Conservation (phyloP, 345 rosid genomes). For the Isatis tinctoria region DNA sequence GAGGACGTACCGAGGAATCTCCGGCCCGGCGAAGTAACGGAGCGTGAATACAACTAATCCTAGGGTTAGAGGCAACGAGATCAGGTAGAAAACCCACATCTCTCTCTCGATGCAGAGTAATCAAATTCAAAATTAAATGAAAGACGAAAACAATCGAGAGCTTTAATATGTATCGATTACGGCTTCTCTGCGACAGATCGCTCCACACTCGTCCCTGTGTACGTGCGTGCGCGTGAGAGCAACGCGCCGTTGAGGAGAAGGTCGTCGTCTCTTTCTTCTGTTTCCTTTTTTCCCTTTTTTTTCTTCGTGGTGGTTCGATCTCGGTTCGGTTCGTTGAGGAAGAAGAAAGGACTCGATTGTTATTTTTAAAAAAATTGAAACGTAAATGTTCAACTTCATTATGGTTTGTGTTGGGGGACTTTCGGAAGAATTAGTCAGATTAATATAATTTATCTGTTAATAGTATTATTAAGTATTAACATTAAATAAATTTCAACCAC, state of each 20-base stretch:
- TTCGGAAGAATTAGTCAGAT: constrained; percentile 16
- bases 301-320: not conserved
- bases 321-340: constrained; percentile 19
- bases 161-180: not conserved
- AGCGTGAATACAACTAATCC: constrained; percentile 82
- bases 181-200: constrained; percentile 19
- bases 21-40: constrained; percentile 91
- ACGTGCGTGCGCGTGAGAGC: constrained; percentile 15
- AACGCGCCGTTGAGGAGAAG: constrained; percentile 23
- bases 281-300: not conserved
- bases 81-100: constrained; percentile 99
- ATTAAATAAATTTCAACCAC: not conserved
- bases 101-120: constrained; percentile 8
- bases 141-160: not conserved
- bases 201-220: not conserved
- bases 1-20: constrained; percentile 85
- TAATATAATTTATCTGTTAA: not conserved
- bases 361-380: not conserved
- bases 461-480: not conserved
- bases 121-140: not conserved
- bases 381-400: constrained; percentile 18
- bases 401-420: not conserved
- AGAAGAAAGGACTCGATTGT: not conserved
- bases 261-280: not conserved
- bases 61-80: constrained; percentile 93